Conservation (phyloP, 2,329 filamentous ascomycete species). For the Colletotrichum orchidophilum region DNA sequence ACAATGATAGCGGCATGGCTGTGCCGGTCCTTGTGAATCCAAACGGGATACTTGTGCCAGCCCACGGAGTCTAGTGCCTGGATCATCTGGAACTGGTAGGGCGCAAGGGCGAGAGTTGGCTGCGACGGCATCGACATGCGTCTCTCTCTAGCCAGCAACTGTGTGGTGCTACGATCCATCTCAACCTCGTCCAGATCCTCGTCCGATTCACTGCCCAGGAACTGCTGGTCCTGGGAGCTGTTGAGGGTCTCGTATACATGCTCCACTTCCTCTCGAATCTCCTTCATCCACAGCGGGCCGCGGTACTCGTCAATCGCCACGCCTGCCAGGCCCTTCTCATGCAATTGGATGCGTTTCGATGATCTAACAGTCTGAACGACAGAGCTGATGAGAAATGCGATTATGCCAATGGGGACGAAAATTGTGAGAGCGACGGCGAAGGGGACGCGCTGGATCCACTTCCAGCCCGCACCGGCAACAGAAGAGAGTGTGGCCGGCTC, state of each 20-base stretch:
- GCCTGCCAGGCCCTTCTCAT: slow-evolving; percentile 76
- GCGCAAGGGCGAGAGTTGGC: slow-evolving; percentile 80
- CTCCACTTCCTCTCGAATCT: slow-evolving; percentile 80
- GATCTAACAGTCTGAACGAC: slow-evolving; percentile 81
- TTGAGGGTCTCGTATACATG: slow-evolving; percentile 80
- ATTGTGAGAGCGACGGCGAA: slow-evolving; percentile 71
- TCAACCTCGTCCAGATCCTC: slow-evolving; percentile 51
- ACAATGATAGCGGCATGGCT: slow-evolving; percentile 93
- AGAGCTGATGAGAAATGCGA: slow-evolving; percentile 79
- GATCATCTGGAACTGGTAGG: slow-evolving; percentile 87
- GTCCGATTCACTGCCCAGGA: slow-evolving; percentile 67
- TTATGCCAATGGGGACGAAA: slow-evolving; percentile 78
- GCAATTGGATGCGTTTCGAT: slow-evolving; percentile 76
- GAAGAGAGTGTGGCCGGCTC: slow-evolving; percentile 43
- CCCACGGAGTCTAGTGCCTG: slow-evolving; percentile 74
- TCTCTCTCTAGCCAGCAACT: slow-evolving; percentile 52
- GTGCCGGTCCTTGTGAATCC: slow-evolving; percentile 81
- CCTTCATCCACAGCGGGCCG: slow-evolving; percentile 75
- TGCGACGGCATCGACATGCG: slow-evolving; percentile 56
- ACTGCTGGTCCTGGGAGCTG: slow-evolving; percentile 74
- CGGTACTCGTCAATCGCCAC: slow-evolving; percentile 77
- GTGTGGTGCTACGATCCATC: slow-evolving; percentile 48
- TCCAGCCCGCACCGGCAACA: slow-evolving; percentile 42
- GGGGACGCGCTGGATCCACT: slow-evolving; percentile 64
- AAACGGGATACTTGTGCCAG: slow-evolving; percentile 74